Base-by-base conservation (phyloP, 1,284 basidiomycete genomes). In the Schizophyllum amplum region DNA sequence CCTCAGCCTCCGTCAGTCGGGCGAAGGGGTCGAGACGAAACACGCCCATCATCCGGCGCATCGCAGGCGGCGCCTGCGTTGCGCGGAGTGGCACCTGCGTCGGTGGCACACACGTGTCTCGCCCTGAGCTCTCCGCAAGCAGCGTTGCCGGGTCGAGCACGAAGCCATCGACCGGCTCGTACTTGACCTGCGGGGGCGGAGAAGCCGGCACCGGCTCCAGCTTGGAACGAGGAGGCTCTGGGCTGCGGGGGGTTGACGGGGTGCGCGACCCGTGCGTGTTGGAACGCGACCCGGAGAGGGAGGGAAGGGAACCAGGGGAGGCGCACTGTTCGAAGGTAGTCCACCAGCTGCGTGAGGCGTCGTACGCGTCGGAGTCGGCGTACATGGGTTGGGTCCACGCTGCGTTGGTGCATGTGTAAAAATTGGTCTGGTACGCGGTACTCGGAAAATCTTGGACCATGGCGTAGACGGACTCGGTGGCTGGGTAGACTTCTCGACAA, bases 21-120 rank as follows among this genome's bases (percentile, higher is more conserved):
- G 85, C 78, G 63, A 90, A 90, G 0, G 86, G 87, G 66, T 90
- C 84, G 61, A 90, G 76, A 9, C 87, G 78, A 67, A 90, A 87
- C 13, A 84, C 81, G 56, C 79, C 78, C 87, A 90, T 90, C 80
- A 88, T 81, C 54, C 73, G 72, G 54, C 81, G 79, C 87, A 87
- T 87, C 48, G 77, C 76, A 51, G 77, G 74, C 59, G 77, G 76
- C 1, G 86, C 86, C 62, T 86, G 81, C 0, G 83, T 87, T 13
- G 87, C 86, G 52, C 87, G 84, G 7, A 88, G 76, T 4, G 87
- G 86, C 0, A 87, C 86, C 65, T 86, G 82, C 48, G 81, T 79
- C 26, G 83, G 81, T 0, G 79, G 78, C 3, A 77, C 77, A 63
- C 55, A n/a, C 48, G 48, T 20, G 21, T 42, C 33, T 9, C 33